These are phyloP conservation scores for Pinus tabuliformis DNA, from an alignment of 75 land plant genomes.

Conservation along the genomic window DNA sequence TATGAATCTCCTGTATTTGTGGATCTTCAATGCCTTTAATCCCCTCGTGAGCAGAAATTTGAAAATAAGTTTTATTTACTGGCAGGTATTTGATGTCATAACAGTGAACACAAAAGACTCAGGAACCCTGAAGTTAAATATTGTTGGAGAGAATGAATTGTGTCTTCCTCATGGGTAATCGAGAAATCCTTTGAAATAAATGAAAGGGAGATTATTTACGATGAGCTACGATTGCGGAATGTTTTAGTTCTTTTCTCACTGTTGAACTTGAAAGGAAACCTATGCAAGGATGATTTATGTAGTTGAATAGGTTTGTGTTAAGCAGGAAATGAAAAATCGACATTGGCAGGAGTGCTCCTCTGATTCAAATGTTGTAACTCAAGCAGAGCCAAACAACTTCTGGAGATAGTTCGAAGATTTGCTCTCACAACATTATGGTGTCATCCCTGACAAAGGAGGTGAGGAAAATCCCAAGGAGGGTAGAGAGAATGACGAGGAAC, in stretches of 20 bases:
- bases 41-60: not conserved
- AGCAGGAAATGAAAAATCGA: not conserved
- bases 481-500: not conserved
- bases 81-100: constrained; percentile 79
- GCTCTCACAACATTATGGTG: not conserved
- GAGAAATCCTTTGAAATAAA: constrained; percentile 30
- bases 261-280: not conserved
- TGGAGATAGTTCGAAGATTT: not conserved
- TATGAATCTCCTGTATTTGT: not conserved
- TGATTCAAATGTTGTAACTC: not conserved
- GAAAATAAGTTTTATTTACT: not conserved
- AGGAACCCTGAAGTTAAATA: constrained; percentile 76
- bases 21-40: not conserved
- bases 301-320: not conserved
- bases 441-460: not conserved
- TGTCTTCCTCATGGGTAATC: constrained; percentile 80
- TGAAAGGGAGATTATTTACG: constrained; percentile 2
- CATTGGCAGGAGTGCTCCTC: not conserved
- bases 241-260: not conserved
- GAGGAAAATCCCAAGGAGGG: not conserved
- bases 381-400: not conserved
- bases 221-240: not conserved
- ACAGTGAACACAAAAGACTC: constrained; percentile 46
- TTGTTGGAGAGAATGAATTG: constrained; percentile 53
- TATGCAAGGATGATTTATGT: not conserved